Evolutionary conservation across 1,139 yeast species (phyloP), one percentile per base, ranked within the genome.

Genomic region (Sugiyamaella sp.): DNA sequence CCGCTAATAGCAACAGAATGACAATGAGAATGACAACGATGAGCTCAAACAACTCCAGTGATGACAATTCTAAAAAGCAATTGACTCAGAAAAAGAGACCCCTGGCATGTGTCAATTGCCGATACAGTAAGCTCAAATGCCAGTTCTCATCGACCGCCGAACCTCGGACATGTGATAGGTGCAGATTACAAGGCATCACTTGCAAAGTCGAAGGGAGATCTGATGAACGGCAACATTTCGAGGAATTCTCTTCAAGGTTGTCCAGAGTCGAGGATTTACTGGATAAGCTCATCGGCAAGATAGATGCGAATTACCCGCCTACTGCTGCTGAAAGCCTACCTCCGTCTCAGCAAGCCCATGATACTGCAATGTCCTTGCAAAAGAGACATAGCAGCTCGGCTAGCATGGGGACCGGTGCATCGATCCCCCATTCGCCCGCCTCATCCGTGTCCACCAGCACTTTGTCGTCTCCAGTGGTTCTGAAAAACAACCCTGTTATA

Each of bases 101-200:
- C 1, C 59, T 55, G 43, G 63, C 66, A 1, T 63, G 66, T 50
- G 57, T 58, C 10, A 56, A 52, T 22, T 63, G 66, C 52, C 57
- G 65, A 10, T 53, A 57, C 17, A 60, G 60, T 33, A 61, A 61
- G 47, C 52, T 58, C 44, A 62, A 61, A 39, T 63, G 66, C 48
- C 55, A 54, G 46, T 58, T 62, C 38, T 52, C 60, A 12, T 52
- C 56, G 14, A 47, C 52, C 40, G 27, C 54, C 9, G 62, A 57
- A 32, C 63, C 65, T 9, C 55, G 55, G 17, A 52, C 44, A 12
- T 62, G 66, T 46, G 66, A 62, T 43, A 51, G 65, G n/a, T 62
- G 66, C 49, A 43, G 57, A 9, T 52, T 49, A 42, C 43, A 54
- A 9, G 61, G 60, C 27, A 39, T 52, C 19, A 63, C 54, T 37